These are phyloP conservation scores for Santalum album DNA, from an alignment of 164 flowering plant species.

Conservation along the genomic window DNA sequence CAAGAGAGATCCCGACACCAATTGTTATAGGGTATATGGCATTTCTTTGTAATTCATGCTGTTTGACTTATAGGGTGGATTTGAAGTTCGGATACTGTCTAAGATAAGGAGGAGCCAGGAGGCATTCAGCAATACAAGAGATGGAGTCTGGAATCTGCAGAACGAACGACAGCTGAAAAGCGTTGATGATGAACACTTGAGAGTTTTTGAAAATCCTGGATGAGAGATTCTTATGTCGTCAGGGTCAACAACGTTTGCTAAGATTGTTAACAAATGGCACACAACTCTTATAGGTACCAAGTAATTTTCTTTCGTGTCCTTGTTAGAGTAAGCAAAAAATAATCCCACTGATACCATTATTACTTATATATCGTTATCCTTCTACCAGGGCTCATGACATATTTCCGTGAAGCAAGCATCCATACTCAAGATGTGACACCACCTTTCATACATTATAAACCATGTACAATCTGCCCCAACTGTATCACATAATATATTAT, in stretches of 20 bases:
- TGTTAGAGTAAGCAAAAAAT: too few relatives aligned
- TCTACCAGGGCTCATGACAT: constrained; percentile 84
- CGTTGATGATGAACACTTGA: constrained; percentile 99
- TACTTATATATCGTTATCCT: neutral
- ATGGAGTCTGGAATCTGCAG: constrained; percentile 98
- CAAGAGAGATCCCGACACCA: too few relatives aligned
- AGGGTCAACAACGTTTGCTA: constrained; percentile 96
- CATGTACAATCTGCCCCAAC: too few relatives aligned
- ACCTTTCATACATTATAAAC: too few relatives aligned
- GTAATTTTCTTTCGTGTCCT: neutral
- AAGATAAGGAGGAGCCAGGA: constrained; percentile 97
- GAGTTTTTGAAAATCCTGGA: constrained; percentile 96
- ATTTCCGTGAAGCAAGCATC: constrained; percentile 98
- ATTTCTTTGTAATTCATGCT: neutral
- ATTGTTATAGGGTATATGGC: too few relatives aligned
- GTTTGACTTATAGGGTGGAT: constrained; percentile 64
- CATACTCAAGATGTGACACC: constrained; percentile 99
- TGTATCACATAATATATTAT: too few relatives aligned
- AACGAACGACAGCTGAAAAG: constrained; percentile 98
- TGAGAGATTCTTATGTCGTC: constrained; percentile 99
- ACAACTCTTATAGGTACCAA: constrained; percentile 85
- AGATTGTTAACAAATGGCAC: constrained; percentile 98
- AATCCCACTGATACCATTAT: too few relatives aligned
- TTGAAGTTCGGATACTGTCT: constrained; percentile 92
- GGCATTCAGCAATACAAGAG: constrained; percentile 94